Conservation (phyloP, 73 alveolate genomes). For the Urostyla sp. region DNA sequence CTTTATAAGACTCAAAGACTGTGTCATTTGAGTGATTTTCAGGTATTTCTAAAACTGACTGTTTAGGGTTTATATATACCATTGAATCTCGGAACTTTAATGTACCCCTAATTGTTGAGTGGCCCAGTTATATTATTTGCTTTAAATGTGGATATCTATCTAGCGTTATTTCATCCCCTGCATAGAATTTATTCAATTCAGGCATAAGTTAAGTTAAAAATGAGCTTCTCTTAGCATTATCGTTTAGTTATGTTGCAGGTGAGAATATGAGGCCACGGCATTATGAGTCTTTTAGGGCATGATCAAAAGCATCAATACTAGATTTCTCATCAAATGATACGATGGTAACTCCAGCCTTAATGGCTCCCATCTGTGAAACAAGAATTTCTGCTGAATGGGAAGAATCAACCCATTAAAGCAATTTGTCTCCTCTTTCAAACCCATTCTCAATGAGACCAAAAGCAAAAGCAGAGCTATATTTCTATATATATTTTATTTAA, state of each 20-base stretch:
- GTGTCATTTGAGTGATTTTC: neutral
- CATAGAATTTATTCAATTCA: conserved; percentile 4
- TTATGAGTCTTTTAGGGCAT: conserved; percentile 39
- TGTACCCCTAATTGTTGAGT: conserved; percentile 65
- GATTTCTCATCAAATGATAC: conserved; percentile 56
- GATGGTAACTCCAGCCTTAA: conserved; percentile 62
- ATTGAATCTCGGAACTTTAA: conserved; percentile 57
- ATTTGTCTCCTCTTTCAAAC: conserved; percentile 56
- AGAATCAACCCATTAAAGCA: conserved; percentile 56
- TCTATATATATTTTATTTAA: neutral
- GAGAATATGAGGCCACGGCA: conserved; percentile 62
- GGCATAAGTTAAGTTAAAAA: conserved; percentile 27
- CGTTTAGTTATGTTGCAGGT: conserved; percentile 34
- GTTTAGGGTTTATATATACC: conserved; percentile 63
- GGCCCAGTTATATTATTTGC: conserved; percentile 65
- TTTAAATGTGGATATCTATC: conserved; percentile 50
- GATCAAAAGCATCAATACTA: conserved; percentile 27
- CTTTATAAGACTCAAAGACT: conserved; percentile 17
- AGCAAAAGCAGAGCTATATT: conserved; percentile 63
- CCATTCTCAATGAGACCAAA: conserved; percentile 66
- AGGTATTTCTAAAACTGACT: conserved; percentile 37
- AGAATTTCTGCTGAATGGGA: conserved; percentile 64
- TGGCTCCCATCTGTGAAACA: conserved; percentile 65
- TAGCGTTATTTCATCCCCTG: conserved; percentile 50
- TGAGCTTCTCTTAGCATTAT: conserved; percentile 8